Evolutionary conservation across 2,329 filamentous ascomycete species (phyloP).

Genomic region (Pseudogymnoascus sp.): DNA sequence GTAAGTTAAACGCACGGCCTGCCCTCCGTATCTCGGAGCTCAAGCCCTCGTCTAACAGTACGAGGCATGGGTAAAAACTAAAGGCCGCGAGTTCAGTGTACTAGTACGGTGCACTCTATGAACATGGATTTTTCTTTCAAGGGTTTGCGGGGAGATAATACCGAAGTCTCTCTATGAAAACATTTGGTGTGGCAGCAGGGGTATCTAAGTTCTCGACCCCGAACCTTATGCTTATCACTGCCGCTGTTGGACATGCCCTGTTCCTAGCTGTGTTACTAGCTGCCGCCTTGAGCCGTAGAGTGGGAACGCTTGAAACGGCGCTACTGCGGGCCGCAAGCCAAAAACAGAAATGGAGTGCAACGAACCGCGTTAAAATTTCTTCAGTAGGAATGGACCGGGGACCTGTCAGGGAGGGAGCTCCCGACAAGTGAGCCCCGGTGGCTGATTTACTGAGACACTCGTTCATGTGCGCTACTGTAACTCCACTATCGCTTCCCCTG

Average conservation of each 20-base stretch:
- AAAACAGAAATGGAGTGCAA: not conserved
- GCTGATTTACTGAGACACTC: not conserved
- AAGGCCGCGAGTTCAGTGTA: not conserved
- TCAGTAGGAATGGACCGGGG: not conserved
- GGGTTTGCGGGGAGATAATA: not conserved
- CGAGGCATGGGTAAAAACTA: not conserved
- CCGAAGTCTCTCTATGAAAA: not conserved
- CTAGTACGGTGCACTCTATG: not conserved
- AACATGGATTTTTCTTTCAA: not conserved
- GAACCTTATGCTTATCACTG: not conserved
- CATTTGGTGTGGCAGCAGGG: not conserved
- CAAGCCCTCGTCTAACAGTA: not conserved
- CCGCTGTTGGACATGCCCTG: not conserved
- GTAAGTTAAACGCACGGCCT: not conserved
- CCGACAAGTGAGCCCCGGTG: not conserved
- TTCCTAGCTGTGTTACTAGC: not conserved
- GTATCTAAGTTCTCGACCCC: not conserved
- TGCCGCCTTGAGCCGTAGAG: not conserved
- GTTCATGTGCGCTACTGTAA: not conserved
- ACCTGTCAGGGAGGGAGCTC: not conserved
- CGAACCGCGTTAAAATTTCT: not conserved
- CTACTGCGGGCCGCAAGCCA: not conserved
- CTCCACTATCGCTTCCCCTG: not conserved
- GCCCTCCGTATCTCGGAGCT: not conserved
- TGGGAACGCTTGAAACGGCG: slow-evolving; percentile 3